Evolutionary conservation across 805 yeast genomes (phyloP).

Genomic region (Phaffomyces antillensis): DNA sequence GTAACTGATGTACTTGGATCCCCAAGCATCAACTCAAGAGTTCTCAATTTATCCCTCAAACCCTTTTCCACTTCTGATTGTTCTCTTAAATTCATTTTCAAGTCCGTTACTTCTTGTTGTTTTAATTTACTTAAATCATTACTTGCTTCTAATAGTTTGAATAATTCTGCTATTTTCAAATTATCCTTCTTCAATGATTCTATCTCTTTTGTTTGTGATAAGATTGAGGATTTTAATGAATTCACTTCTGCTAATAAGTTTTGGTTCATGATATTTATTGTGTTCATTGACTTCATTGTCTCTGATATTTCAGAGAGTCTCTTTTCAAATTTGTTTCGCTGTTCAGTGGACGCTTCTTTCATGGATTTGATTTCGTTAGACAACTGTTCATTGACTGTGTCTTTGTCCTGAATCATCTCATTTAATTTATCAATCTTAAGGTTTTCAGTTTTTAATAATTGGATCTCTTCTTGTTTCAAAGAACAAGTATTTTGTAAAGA

Average conservation of each 20-base stretch:
- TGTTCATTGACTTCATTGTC: no score
- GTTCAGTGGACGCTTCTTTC: no score
- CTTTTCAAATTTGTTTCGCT: no score
- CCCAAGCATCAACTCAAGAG: conserved; percentile 16
- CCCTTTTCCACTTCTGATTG: conserved; percentile 3
- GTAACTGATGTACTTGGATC: conserved; percentile 18
- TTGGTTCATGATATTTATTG: background rate
- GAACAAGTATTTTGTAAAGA: no score
- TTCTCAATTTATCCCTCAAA: background rate
- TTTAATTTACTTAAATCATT: background rate
- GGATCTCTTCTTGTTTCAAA: no score
- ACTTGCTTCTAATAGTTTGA: background rate
- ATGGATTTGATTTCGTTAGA: no score
- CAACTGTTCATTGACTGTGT: no score
- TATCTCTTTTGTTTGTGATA: background rate
- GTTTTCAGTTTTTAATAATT: no score
- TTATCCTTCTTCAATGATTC: background rate
- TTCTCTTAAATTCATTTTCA: background rate
- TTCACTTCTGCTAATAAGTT: background rate
- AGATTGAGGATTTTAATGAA: background rate
- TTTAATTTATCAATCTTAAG: no score
- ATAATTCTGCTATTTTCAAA: background rate
- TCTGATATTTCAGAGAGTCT: no score
- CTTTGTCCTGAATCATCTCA: no score
- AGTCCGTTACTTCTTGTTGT: background rate